These are phyloP conservation scores for Canariomyces notabilis DNA, from an alignment of 2,329 filamentous ascomycete genomes.

Conservation along the genomic window DNA sequence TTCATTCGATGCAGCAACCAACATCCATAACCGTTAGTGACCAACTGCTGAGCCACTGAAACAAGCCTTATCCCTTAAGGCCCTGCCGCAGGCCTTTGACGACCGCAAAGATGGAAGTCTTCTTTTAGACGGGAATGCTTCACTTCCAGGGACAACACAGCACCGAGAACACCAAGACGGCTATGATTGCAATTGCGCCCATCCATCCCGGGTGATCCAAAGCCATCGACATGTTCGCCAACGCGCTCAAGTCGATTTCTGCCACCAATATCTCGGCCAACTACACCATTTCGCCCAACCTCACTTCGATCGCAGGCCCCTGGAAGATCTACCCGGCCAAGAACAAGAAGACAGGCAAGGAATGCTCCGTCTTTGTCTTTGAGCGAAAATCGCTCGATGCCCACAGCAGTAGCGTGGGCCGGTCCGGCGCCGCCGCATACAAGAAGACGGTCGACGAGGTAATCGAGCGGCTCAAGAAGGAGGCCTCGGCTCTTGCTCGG, in stretches of 20 bases:
- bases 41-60: no score
- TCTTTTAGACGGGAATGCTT: not conserved
- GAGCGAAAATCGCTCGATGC: slow-evolving; percentile 81
- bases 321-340: slow-evolving; percentile 99
- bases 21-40: no score
- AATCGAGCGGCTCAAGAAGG: slow-evolving; percentile 83
- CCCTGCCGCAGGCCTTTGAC: not conserved
- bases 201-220: slow-evolving; percentile 2
- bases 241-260: slow-evolving; percentile 86
- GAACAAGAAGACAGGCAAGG: slow-evolving; percentile 88
- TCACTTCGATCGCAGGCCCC: slow-evolving; percentile 77
- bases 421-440: slow-evolving; percentile 61
- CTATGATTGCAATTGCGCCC: slow-evolving; percentile 26
- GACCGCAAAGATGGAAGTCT: not conserved
- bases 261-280: slow-evolving; percentile 87
- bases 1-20: no score
- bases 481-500: slow-evolving; percentile 82
- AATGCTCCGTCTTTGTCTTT: slow-evolving; percentile 90
- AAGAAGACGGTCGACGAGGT: slow-evolving; percentile 86
- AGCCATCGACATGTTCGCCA: slow-evolving; percentile 79
- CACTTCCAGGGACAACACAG: not conserved
- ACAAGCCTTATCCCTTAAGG: no score
- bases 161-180: not conserved
- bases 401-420: slow-evolving; percentile 55
- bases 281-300: slow-evolving; percentile 73